These are phyloP conservation scores for Dactylellina leptospora DNA, from an alignment of 2,329 filamentous ascomycete genomes.

Conservation along the genomic window DNA sequence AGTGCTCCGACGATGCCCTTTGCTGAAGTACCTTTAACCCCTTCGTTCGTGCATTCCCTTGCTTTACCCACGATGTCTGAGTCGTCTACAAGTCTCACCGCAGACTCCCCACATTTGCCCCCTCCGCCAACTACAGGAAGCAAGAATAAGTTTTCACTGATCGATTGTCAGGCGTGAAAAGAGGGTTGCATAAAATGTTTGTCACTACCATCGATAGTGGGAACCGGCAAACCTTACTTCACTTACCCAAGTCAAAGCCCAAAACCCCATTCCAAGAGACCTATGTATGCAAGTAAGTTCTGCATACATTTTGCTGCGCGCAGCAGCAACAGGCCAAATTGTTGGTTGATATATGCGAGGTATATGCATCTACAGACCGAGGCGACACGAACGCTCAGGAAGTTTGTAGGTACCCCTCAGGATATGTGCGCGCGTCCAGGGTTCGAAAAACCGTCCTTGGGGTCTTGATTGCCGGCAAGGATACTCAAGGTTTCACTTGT, in stretches of 20 bases:
- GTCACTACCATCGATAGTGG: conserved; percentile 5
- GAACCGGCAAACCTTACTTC: conserved; percentile 13
- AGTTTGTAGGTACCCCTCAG: no score
- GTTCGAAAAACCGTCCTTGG: no score
- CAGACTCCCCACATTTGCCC: conserved; percentile 1
- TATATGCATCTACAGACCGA: no score
- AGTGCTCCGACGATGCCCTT: not conserved
- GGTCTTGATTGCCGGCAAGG: conserved; percentile 21
- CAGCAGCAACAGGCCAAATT: no score
- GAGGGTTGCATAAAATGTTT: conserved; percentile 28
- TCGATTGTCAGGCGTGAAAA: conserved; percentile 4
- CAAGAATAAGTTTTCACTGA: not conserved
- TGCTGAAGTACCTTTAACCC: not conserved
- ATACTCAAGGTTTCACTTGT: not conserved
- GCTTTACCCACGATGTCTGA: conserved; percentile 21
- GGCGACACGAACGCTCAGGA: no score
- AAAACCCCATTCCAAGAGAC: conserved; percentile 6
- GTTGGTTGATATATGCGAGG: no score
- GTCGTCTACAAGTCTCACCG: not conserved
- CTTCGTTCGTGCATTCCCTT: conserved; percentile 14
- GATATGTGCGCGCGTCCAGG: no score
- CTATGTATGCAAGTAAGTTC: conserved; percentile 50
- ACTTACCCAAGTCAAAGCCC: conserved; percentile 18
- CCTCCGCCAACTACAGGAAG: conserved; percentile 23
- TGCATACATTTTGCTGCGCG: conserved; percentile 12